Base-by-base conservation (phyloP, 1,284 basidiomycete genomes). In the Ceratobasidium theobromae region DNA sequence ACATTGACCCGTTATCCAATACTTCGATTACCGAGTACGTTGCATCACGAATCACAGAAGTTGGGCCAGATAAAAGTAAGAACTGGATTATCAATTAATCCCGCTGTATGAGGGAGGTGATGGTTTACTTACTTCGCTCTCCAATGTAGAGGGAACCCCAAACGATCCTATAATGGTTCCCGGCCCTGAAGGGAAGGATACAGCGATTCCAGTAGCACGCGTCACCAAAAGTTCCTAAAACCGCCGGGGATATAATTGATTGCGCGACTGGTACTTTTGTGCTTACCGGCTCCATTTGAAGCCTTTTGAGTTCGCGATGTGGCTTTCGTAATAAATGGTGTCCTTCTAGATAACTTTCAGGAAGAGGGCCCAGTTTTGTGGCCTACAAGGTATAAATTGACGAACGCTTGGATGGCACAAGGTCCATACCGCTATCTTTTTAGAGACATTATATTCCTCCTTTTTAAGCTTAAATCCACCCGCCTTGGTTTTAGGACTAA, bases 31-130 rank as follows among this genome's bases (percentile, higher is more conserved):
- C 72, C 8, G 80, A 77, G 14, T 87, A 73, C 0, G 89, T 91
- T 9, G 83, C 77, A 23, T 82, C 79, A 18, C 90, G 82, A 8
- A 92, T 79, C 4, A 93, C 83, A 0, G 87, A 84, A 53, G 80
- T 84, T 0, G 88, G 86, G 52, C 80, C 80, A 0, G 84, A 82
- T 4, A 91, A 78, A 18, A 90, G 75, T 23, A 85, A 82, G 73
- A 85, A 89, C 88, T 91, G 70, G 1, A 54, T 5, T 2, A 35
- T 14, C 1, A 23, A 18, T 49, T 11, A 51, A 33, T 18, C n/a
- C 3, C 12, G 9, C 18, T 9, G 23, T 25, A 18, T 30, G 1
- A 12, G 28, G 25, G 41, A 25, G 3, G 4, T 12, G 46, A 25
- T 25, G 25, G 11, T 46, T 5, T 25, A 23, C 58, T n/a, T 40